phyloP scores from a whole-genome alignment of 495 filamentous ascomycete species.

The Pseudoneurospora amorphoporcata region DNA sequence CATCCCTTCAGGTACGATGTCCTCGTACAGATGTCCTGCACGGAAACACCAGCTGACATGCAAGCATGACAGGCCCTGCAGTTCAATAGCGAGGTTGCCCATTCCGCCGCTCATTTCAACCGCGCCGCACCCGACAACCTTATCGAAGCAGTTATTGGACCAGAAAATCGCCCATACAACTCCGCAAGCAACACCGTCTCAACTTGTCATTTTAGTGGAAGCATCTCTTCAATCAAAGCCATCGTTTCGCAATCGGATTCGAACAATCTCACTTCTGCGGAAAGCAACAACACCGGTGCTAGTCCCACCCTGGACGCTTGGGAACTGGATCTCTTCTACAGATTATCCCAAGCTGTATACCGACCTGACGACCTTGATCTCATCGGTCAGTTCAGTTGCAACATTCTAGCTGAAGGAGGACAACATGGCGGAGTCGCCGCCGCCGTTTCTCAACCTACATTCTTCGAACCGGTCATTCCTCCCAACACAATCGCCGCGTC shows the following conservation, averaged over 20 bases:
- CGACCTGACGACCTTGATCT: background rate
- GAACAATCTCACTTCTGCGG: too few species aligned
- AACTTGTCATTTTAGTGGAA: too few species aligned
- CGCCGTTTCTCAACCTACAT: background rate
- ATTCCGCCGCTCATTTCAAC: background rate
- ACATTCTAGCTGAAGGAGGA: background rate
- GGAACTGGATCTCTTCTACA: background rate
- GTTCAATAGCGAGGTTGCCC: background rate
- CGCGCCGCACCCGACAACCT: too few species aligned
- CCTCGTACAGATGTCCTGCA: background rate
- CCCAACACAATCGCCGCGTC: background rate
- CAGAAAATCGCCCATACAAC: too few species aligned
- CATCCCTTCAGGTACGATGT: background rate
- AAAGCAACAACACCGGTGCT: background rate
- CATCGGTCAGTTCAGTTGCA: background rate
- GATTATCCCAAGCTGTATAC: background rate
- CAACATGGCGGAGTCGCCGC: background rate
- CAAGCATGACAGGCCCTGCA: background rate
- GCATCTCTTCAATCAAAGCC: too few species aligned
- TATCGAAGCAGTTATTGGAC: too few species aligned
- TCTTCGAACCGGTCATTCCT: rapidly evolving
- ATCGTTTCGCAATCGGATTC: background rate
- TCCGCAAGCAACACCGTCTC: too few species aligned
- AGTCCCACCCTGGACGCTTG: background rate
- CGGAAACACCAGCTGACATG: background rate